Evolutionary conservation across 495 filamentous ascomycete species (phyloP).

Genomic region (Tuber indicum): DNA sequence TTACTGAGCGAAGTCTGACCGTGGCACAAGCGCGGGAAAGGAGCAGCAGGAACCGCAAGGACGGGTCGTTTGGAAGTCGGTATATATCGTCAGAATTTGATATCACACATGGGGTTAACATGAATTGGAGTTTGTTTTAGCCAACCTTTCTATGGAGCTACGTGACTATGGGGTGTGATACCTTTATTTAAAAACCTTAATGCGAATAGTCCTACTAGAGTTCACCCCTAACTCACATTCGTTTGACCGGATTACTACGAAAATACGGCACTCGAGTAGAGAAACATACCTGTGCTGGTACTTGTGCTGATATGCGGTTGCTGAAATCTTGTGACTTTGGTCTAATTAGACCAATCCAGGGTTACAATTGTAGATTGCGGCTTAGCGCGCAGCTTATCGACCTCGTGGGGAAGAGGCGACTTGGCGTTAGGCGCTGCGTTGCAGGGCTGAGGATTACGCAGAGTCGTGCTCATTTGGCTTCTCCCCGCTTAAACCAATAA

Average conservation of each 20-base stretch:
- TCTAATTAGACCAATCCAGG: not conserved
- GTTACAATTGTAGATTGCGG: not conserved
- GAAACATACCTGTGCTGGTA: not conserved
- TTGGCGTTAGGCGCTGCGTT: not conserved
- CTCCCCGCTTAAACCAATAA: constrained; percentile 23
- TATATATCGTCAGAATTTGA: not conserved
- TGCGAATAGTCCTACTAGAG: not conserved
- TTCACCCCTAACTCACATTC: not conserved
- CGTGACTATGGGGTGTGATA: not conserved
- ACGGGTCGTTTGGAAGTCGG: not conserved
- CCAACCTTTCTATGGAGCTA: not conserved
- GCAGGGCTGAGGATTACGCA: constrained; percentile 2
- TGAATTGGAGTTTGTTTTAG: not conserved
- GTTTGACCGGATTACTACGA: not conserved
- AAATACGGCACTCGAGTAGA: not conserved
- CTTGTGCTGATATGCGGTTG: not conserved
- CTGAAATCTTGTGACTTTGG: not conserved
- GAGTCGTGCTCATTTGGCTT: not conserved
- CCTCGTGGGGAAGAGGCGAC: not conserved
- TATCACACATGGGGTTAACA: not conserved
- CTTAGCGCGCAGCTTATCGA: not conserved
- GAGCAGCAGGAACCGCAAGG: too few species aligned
- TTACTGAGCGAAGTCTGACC: not conserved
- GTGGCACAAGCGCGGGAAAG: not conserved
- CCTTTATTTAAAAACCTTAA: not conserved